Conservation (phyloP, 164 flowering plant genomes). For the Warburgia ugandensis region DNA sequence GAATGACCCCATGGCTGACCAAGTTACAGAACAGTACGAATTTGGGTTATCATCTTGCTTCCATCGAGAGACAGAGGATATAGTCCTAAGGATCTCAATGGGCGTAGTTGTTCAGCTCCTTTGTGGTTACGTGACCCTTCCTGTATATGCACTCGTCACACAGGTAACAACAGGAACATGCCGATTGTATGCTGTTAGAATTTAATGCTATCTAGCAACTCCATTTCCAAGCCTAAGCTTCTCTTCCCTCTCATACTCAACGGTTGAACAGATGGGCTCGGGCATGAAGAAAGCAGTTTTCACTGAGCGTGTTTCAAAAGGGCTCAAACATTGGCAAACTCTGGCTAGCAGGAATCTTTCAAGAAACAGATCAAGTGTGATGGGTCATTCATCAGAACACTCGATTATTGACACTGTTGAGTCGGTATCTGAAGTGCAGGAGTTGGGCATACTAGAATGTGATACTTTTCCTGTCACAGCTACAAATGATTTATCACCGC, state of each 20-base stretch:
- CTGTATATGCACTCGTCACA: constrained; percentile 62
- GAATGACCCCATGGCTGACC: constrained; percentile 4
- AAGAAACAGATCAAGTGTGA: constrained; percentile 13
- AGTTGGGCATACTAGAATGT: not conserved
- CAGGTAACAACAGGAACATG: no score
- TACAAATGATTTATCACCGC: not conserved
- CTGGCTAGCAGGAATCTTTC: constrained; percentile 21
- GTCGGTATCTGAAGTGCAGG: constrained; percentile 14
- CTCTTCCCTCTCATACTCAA: not conserved
- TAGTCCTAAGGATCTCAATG: constrained; percentile 36
- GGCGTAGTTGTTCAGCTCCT: constrained; percentile 53
- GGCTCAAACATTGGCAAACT: constrained; percentile 45
- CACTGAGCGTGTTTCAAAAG: constrained; percentile 36
- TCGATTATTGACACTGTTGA: constrained; percentile 6
- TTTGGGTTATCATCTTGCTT: constrained; percentile 57
- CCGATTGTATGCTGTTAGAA: no score
- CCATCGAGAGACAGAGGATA: constrained; percentile 37
- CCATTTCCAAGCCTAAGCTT: not conserved
- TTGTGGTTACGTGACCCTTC: constrained; percentile 65
- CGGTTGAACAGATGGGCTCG: constrained; percentile 55
- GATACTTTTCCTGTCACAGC: constrained; percentile 9
- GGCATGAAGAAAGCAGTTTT: constrained; percentile 43
- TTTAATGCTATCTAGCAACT: no score
- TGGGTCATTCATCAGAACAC: constrained; percentile 9
- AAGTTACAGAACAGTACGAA: constrained; percentile 36